Evolutionary conservation across 768 basidiomycete genomes (phyloP).

Genomic region (Xerocomellus amylosporus): DNA sequence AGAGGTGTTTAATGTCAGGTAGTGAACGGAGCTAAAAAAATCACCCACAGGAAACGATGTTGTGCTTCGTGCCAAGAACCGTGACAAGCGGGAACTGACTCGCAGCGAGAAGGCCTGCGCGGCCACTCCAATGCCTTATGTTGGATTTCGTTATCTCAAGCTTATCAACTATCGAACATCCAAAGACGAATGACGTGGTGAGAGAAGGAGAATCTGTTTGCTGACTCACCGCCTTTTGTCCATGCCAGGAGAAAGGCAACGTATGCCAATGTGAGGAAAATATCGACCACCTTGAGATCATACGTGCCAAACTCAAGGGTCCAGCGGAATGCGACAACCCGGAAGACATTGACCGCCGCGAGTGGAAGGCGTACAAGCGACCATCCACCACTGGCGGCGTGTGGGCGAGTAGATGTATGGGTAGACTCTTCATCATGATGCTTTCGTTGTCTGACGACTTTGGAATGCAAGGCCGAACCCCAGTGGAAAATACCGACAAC

Average conservation of each 20-base stretch:
- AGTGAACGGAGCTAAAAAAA: no score
- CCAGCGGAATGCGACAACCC: constrained; percentile 49
- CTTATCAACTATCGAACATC: background rate
- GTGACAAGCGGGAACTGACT: constrained; percentile 44
- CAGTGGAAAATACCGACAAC: constrained; percentile 26
- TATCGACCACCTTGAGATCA: constrained; percentile 41
- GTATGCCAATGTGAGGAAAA: constrained; percentile 47
- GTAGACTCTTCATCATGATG: constrained; percentile 19
- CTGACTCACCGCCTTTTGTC: constrained; percentile 43
- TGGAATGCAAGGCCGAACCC: constrained; percentile 25
- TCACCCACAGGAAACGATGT: constrained; percentile 38
- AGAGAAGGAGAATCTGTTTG: background rate
- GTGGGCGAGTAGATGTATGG: background rate
- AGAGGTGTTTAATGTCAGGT: background rate
- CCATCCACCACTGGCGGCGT: constrained; percentile 32
- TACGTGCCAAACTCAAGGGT: constrained; percentile 44
- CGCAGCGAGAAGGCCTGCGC: constrained; percentile 32
- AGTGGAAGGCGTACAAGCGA: constrained; percentile 37
- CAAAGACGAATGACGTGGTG: background rate
- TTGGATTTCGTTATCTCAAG: constrained; percentile 7
- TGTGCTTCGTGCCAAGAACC: constrained; percentile 50
- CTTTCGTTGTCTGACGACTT: background rate
- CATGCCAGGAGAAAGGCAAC: constrained; percentile 42
- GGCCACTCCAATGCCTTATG: constrained; percentile 26
- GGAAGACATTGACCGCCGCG: constrained; percentile 43